A percentile compares a stretch with the other conserved stretches of the same genome.
These are phyloP conservation scores for Mycosarcoma mackinlayi DNA, from an alignment of 1,284 basidiomycete species.

Conservation along the genomic window DNA sequence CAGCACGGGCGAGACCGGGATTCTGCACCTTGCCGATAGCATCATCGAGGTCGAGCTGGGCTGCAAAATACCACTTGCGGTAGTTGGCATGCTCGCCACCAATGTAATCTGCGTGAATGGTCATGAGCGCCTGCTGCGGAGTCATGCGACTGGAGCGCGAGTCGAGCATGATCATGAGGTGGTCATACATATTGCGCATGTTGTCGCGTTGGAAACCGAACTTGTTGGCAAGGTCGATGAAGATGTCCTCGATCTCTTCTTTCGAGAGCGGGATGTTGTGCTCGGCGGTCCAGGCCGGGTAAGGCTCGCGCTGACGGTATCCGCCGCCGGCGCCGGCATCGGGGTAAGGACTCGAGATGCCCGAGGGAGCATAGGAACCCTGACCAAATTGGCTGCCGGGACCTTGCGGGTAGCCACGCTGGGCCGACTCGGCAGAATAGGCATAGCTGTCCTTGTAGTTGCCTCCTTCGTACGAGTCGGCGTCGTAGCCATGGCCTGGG, in stretches of 20 bases:
- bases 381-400: conserved; percentile 53
- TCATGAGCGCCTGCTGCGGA: conserved; percentile 88
- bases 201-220: conserved; percentile 94
- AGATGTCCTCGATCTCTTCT: conserved; percentile 99
- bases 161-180: conserved; percentile 97
- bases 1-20: conserved; percentile 85
- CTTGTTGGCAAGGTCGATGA: conserved; percentile 97
- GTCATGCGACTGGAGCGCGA: conserved; percentile 79
- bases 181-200: conserved; percentile 84
- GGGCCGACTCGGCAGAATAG: conserved; percentile 52
- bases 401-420: conserved; percentile 49
- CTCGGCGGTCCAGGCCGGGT: conserved; percentile 92
- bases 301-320: conserved; percentile 74
- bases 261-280: conserved; percentile 94
- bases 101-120: conserved; percentile 98
- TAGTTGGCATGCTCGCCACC: conserved; percentile 77
- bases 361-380: conserved; percentile 57
- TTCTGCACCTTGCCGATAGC: conserved; percentile 93
- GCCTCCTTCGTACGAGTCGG: conserved; percentile 60
- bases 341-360: conserved; percentile 58
- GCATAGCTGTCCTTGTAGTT: conserved; percentile 55
- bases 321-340: conserved; percentile 51
- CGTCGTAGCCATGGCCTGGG: conserved; percentile 59
- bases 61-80: conserved; percentile 93
- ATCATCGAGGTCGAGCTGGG: conserved; percentile 97